phyloP scores from a whole-genome alignment of 2,329 filamentous ascomycete genomes.

The Cytospora leucostoma region DNA sequence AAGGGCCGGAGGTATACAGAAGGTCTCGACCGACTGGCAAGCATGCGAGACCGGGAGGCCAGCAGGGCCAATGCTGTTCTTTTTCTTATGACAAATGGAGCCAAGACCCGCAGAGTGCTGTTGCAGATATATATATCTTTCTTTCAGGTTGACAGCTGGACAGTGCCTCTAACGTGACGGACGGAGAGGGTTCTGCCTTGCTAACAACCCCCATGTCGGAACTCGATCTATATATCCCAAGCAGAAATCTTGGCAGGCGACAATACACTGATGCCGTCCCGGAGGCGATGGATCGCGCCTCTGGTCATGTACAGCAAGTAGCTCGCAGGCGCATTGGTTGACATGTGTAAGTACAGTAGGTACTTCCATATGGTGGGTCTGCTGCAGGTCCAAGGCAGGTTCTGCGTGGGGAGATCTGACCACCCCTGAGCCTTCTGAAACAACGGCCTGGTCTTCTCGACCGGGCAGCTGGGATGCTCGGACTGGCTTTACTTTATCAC shows the following conservation, averaged over 20 bases:
- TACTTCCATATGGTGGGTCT: neutral
- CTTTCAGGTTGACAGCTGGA: slow-evolving; percentile 13
- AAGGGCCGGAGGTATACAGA: slow-evolving; percentile 7
- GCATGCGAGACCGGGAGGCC: slow-evolving; percentile 3
- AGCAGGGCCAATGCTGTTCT: slow-evolving; percentile 12
- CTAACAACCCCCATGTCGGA: neutral
- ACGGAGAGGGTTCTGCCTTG: slow-evolving; percentile 6
- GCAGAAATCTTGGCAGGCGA: neutral
- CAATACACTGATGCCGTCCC: neutral
- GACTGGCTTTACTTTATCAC: neutral
- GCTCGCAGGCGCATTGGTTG: neutral
- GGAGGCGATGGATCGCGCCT: neutral
- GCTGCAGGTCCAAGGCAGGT: neutral
- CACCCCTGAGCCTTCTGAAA: slow-evolving; percentile 17
- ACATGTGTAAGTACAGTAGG: neutral
- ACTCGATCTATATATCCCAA: neutral
- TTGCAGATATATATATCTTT: slow-evolving; percentile 20
- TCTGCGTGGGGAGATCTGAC: slow-evolving; percentile 8
- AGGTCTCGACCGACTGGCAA: slow-evolving; percentile 14
- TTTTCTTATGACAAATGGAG: neutral
- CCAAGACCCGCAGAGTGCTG: slow-evolving; percentile 19
- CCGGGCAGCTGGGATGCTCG: neutral
- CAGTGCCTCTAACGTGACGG: neutral
- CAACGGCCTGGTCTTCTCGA: slow-evolving; percentile 6
- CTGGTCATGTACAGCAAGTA: neutral